Conservation (phyloP, 305 asterid genomes). For the Ilex paraguariensis region DNA sequence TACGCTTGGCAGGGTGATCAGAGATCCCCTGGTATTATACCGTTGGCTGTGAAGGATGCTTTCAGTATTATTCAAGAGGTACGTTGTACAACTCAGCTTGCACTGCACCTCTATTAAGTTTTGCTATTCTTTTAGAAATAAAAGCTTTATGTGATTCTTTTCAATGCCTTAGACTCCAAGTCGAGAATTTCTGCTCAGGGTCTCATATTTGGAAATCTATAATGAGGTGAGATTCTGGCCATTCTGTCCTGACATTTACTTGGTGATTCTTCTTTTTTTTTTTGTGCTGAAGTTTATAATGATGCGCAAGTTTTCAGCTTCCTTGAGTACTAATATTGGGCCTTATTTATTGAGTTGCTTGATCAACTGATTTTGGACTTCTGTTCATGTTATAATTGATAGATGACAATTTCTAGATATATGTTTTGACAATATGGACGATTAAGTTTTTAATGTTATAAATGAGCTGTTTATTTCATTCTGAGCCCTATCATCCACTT, state of each 20-base stretch:
- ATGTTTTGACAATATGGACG: too few relatives aligned
- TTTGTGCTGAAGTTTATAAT: background rate
- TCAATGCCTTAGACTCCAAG: conserved; percentile 81
- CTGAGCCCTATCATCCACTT: too few relatives aligned
- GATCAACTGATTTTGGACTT: too few relatives aligned
- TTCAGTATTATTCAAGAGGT: conserved; percentile 99
- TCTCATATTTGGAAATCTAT: conserved; percentile 97
- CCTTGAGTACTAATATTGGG: too few relatives aligned
- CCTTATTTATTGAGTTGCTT: too few relatives aligned
- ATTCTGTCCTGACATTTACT: conserved; percentile 3
- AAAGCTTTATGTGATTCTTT: conserved; percentile 14
- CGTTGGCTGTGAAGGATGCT: conserved; percentile 98
- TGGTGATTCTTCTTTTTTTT: background rate
- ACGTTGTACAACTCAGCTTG: conserved; percentile 29
- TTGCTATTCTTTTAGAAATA: conserved; percentile 15
- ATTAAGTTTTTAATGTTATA: too few relatives aligned
- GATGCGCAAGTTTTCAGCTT: too few relatives aligned
- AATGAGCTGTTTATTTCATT: too few relatives aligned
- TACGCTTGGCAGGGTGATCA: conserved; percentile 84
- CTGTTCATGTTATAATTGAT: too few relatives aligned
- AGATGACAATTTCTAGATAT: too few relatives aligned
- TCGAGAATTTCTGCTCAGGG: conserved; percentile 95
- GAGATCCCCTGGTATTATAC: conserved; percentile 98
- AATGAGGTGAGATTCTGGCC: conserved; percentile 71
- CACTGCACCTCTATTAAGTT: conserved; percentile 20